Evolutionary conservation across 257 asterid species (phyloP).

Genomic region (Petunia secreta): DNA sequence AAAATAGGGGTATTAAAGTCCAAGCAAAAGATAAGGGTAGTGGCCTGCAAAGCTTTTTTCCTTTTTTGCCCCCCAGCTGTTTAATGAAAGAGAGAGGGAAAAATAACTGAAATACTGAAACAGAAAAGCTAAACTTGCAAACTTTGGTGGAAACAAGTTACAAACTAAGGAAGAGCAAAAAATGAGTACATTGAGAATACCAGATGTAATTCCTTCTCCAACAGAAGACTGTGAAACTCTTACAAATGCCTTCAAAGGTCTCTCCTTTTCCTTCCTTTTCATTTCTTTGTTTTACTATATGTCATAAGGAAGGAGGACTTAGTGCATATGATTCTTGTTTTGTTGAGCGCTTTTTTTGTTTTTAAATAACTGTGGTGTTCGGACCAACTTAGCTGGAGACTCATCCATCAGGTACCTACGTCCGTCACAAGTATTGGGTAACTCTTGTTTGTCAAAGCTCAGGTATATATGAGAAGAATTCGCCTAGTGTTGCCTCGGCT

Average conservation of each 20-base stretch:
- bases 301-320: too few species aligned
- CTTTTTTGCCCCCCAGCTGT: not conserved
- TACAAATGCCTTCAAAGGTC: conserved; percentile 61
- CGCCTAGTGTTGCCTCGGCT: too few species aligned
- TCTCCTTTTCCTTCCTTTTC: not conserved
- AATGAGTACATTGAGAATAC: conserved; percentile 65
- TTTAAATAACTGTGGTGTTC: not conserved
- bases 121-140: not conserved
- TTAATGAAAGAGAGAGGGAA: conserved; percentile 8
- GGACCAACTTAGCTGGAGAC: not conserved
- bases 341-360: not conserved
- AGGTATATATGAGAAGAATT: too few species aligned
- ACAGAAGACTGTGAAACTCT: conserved; percentile 61
- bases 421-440: too few species aligned
- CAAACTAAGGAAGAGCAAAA: not conserved
- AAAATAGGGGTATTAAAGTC: conserved; percentile 9
- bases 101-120: conserved; percentile 17
- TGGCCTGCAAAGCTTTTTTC: not conserved
- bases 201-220: conserved; percentile 67
- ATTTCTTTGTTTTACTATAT: not conserved
- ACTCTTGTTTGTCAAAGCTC: too few species aligned
- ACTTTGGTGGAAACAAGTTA: not conserved
- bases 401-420: too few species aligned
- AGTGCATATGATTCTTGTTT: not conserved
- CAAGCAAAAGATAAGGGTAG: not conserved